Evolutionary conservation across 371 early-diverging fungal genomes (phyloP).

Genomic region (Funneliformis caledonium): DNA sequence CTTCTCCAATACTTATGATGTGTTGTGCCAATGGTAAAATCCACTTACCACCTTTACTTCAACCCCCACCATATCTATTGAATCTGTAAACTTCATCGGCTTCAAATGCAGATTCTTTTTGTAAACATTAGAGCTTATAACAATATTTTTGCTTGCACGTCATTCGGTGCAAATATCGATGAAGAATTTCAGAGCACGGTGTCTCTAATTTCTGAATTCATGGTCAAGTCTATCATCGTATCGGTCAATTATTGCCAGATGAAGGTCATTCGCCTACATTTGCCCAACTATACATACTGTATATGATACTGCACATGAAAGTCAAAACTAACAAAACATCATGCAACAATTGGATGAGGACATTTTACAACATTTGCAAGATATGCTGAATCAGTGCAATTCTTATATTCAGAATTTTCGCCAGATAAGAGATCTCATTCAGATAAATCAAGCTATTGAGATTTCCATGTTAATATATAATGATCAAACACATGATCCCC

Average conservation of each 20-base stretch:
- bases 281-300: background rate
- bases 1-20: background rate
- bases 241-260: background rate
- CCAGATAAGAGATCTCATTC: background rate
- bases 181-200: background rate
- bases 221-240: conserved; percentile 8
- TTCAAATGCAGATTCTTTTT: background rate
- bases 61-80: background rate
- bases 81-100: background rate
- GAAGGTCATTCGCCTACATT: background rate
- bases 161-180: conserved; percentile 12
- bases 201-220: background rate
- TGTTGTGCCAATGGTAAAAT: background rate
- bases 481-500: background rate
- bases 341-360: background rate
- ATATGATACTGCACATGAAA: conserved; percentile 1
- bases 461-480: background rate
- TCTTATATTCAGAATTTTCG: conserved; percentile 28
- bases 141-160: conserved; percentile 34
- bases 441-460: background rate
- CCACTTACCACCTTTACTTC: background rate
- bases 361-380: background rate
- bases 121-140: conserved; percentile 40
- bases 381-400: conserved; percentile 28
- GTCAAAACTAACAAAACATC: background rate